Conservation (phyloP, 2,329 filamentous ascomycete species). For the Cercospora beticola region DNA sequence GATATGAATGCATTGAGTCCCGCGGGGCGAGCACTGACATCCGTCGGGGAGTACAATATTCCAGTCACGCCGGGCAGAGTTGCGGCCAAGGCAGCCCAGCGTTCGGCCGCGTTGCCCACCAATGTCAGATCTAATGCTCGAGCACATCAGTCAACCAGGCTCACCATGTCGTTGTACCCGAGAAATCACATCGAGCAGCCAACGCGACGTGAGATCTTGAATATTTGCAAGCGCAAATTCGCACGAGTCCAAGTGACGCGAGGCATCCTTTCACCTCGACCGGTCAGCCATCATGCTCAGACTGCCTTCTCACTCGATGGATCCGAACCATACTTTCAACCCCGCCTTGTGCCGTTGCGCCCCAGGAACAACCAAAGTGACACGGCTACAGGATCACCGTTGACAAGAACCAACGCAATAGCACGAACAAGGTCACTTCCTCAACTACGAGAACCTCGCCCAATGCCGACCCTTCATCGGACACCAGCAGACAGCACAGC, state of each 20-base stretch:
- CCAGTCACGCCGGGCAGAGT: conserved; percentile 27
- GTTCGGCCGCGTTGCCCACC: conserved; percentile 22
- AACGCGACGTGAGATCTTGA: background rate
- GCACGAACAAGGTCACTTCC: background rate
- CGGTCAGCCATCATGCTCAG: background rate
- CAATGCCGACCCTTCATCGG: background rate
- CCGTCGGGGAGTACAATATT: conserved; percentile 26
- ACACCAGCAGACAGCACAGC: background rate
- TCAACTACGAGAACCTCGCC: background rate
- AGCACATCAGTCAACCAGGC: background rate
- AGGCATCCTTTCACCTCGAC: background rate
- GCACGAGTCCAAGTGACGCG: conserved; percentile 7
- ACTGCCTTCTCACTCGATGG: conserved; percentile 13
- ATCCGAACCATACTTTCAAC: conserved; percentile 1
- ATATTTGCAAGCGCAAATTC: conserved; percentile 21
- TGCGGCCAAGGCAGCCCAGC: conserved; percentile 19
- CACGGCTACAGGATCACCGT: background rate
- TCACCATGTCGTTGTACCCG: background rate
- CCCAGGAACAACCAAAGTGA: background rate
- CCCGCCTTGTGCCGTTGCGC: background rate
- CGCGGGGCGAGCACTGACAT: conserved; percentile 27
- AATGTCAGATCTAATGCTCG: background rate
- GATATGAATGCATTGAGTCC: conserved; percentile 9
- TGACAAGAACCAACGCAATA: background rate
- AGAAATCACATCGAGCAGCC: background rate